A percentile compares a stretch with the other conserved stretches of the same genome.
phyloP scores from a whole-genome alignment of 1,139 yeast genomes.

The Suhomyces ambrosiae region DNA sequence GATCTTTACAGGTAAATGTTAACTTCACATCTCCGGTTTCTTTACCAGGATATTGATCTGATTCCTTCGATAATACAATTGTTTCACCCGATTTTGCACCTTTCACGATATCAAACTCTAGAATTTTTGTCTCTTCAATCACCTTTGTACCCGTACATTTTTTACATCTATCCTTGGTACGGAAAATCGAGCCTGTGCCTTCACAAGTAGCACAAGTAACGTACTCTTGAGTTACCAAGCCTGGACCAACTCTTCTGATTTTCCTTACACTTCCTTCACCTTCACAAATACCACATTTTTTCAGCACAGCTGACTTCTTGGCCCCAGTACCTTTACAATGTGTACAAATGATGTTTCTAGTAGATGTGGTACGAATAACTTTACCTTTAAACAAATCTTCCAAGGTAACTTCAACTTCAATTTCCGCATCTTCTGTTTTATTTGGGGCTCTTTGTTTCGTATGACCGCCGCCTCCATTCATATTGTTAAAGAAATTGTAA shows the following conservation, averaged over 20 bases:
- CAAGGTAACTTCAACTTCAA: constrained; percentile 64
- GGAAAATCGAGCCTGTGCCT: constrained; percentile 67
- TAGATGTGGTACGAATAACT: constrained; percentile 70
- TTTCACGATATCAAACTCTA: constrained; percentile 75
- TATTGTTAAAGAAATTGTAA: constrained; percentile 63
- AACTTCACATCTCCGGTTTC: constrained; percentile 79
- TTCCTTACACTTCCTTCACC: constrained; percentile 71
- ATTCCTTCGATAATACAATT: constrained; percentile 64
- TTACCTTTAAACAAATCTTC: constrained; percentile 85
- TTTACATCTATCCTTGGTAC: constrained; percentile 75
- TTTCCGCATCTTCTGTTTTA: constrained; percentile 66
- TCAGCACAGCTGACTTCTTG: constrained; percentile 57
- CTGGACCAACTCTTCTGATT: constrained; percentile 72
- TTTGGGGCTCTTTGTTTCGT: constrained; percentile 15
- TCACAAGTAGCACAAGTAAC: constrained; percentile 70
- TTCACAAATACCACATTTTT: constrained; percentile 65
- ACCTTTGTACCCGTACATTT: constrained; percentile 69
- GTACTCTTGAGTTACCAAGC: constrained; percentile 66
- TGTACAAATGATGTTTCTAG: constrained; percentile 72
- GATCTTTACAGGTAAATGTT: constrained; percentile 51
- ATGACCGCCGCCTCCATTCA: constrained; percentile 33
- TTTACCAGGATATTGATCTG: constrained; percentile 79
- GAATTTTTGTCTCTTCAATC: constrained; percentile 66
- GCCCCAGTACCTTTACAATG: constrained; percentile 78
- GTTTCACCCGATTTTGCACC: constrained; percentile 69